These are phyloP conservation scores for Cinchona pubescens DNA, from an alignment of 257 asterid genomes.

Conservation along the genomic window DNA sequence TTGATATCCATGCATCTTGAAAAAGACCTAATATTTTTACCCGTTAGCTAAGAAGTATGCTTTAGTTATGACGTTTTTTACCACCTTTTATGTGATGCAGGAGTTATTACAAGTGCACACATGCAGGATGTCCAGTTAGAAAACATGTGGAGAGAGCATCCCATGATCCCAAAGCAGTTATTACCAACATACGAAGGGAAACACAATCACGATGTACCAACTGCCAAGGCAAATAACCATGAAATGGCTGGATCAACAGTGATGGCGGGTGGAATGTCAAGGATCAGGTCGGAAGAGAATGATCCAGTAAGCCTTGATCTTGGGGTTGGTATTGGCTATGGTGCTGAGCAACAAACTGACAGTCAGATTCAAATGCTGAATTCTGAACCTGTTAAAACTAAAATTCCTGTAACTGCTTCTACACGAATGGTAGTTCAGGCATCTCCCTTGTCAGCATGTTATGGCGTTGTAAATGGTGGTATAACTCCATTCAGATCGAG, in stretches of 20 bases:
- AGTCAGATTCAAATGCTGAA: constrained; percentile 32
- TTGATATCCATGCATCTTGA: background rate
- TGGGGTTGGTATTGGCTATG: constrained; percentile 69
- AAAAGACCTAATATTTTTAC: background rate
- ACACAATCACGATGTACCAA: constrained; percentile 90
- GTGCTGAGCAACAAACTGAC: constrained; percentile 33
- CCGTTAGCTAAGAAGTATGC: background rate
- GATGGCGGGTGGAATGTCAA: constrained; percentile 36
- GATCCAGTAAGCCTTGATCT: constrained; percentile 70
- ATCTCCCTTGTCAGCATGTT: constrained; percentile 40
- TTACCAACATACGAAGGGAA: constrained; percentile 95
- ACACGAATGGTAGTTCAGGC: constrained; percentile 43
- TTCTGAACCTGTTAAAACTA: constrained; percentile 31
- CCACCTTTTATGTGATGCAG: constrained; percentile 37
- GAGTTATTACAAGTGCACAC: constrained; percentile 97
- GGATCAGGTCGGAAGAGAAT: constrained; percentile 50
- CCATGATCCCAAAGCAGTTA: constrained; percentile 92
- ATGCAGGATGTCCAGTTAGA: constrained; percentile 86
- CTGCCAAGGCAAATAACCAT: constrained; percentile 64
- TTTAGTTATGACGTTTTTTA: background rate
- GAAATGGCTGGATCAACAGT: constrained; percentile 48
- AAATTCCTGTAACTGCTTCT: constrained; percentile 29
- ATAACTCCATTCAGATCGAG: constrained; percentile 24
- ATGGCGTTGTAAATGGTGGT: constrained; percentile 34
- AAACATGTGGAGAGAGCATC: constrained; percentile 98